These are phyloP conservation scores for Eleusine coracana DNA, from an alignment of 176 grass and related monocot genomes.

Conservation along the genomic window DNA sequence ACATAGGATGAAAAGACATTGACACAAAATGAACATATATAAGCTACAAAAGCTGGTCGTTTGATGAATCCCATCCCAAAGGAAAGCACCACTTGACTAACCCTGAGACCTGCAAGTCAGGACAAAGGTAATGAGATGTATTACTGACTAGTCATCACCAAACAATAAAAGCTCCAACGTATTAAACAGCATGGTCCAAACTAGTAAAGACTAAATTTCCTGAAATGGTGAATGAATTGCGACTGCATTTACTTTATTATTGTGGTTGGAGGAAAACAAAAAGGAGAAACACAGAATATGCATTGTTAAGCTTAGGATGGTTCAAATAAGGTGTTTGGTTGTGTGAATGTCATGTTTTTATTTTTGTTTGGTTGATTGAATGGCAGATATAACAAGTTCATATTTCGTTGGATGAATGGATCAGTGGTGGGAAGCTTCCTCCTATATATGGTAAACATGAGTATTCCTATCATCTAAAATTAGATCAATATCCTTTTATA, in stretches of 20 bases:
- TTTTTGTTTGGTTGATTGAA: too few species aligned
- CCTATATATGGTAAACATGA: too few species aligned
- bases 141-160: constrained; percentile 6
- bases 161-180: constrained; percentile 22
- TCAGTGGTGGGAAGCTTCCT: too few species aligned
- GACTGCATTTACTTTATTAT: constrained; percentile 14
- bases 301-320: constrained; percentile 39
- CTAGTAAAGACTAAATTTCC: constrained; percentile 11
- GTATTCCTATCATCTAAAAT: too few species aligned
- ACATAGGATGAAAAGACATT: background rate
- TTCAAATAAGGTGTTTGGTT: too few species aligned
- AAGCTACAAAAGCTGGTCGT: background rate
- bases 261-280: constrained; percentile 1
- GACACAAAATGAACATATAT: constrained; percentile 18
- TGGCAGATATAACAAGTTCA: too few species aligned
- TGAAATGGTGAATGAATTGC: constrained; percentile 18
- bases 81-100: constrained; percentile 54
- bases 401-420: too few species aligned
- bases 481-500: too few species aligned
- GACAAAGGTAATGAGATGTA: constrained; percentile 29
- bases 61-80: constrained; percentile 27
- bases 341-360: too few species aligned
- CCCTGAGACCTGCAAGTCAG: constrained; percentile 83
- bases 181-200: constrained; percentile 15
- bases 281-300: constrained; percentile 13